These are phyloP conservation scores for Diutina scorzettiae DNA, from an alignment of 1,139 yeast species.

Conservation along the genomic window DNA sequence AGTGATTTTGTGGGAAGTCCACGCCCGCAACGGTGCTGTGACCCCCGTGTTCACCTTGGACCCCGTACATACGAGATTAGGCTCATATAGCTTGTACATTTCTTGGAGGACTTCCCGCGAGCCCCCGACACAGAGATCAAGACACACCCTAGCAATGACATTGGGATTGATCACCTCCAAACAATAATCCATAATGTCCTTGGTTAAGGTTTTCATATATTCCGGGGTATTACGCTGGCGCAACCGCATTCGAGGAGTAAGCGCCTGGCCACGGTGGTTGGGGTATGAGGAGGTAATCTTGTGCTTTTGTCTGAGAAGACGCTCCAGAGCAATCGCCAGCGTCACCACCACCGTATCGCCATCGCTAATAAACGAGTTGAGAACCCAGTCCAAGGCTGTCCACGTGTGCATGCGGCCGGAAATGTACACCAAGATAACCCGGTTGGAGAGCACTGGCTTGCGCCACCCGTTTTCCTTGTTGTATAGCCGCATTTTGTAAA, in stretches of 20 bases:
- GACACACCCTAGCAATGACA: conserved; percentile 41
- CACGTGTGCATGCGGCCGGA: conserved; percentile 67
- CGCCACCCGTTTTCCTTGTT: conserved; percentile 12
- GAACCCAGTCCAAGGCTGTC: conserved; percentile 66
- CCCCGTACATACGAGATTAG: conserved; percentile 52
- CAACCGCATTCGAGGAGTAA: conserved; percentile 20
- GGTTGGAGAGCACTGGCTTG: conserved; percentile 33
- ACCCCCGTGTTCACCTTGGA: conserved; percentile 37
- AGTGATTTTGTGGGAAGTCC: conserved; percentile 49
- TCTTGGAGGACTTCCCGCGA: conserved; percentile 47
- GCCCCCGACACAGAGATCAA: conserved; percentile 52
- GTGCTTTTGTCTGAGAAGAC: background rate
- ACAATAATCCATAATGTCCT: conserved; percentile 35
- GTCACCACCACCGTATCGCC: conserved; percentile 58
- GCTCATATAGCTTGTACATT: conserved; percentile 51
- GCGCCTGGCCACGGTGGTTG: background rate
- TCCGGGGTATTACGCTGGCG: conserved; percentile 25
- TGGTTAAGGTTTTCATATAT: conserved; percentile 21
- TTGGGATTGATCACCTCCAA: conserved; percentile 36
- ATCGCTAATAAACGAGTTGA: conserved; percentile 37
- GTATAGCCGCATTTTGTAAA: conserved; percentile 22
- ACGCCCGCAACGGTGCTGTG: conserved; percentile 41
- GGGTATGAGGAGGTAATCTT: no score
- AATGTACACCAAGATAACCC: conserved; percentile 52
- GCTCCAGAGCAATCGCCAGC: conserved; percentile 20